Evolutionary conservation across 2,329 filamentous ascomycete genomes (phyloP).

Genomic region (Acrodontium crateriforme): DNA sequence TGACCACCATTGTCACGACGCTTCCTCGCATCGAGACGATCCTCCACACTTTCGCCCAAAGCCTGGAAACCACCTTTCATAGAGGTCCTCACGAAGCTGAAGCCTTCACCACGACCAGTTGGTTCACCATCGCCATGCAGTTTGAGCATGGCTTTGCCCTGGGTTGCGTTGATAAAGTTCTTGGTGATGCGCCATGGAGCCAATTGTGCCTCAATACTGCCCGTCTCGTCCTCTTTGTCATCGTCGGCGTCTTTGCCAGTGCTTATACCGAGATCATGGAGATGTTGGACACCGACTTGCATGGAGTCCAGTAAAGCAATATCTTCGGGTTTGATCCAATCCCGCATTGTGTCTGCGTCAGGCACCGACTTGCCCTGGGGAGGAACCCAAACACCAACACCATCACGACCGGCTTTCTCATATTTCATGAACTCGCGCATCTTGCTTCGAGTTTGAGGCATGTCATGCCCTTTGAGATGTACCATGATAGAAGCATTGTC

Average conservation of each 20-base stretch:
- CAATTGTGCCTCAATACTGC: constrained; percentile 74
- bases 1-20: constrained; percentile 64
- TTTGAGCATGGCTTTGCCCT: constrained; percentile 92
- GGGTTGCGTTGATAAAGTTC: constrained; percentile 86
- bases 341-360: constrained; percentile 65
- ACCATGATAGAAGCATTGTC: constrained; percentile 48
- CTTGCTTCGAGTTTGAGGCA: constrained; percentile 91
- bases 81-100: constrained; percentile 93
- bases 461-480: constrained; percentile 83
- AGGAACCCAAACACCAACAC: constrained; percentile 65
- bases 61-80: constrained; percentile 98
- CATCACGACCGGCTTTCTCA: constrained; percentile 65
- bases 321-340: constrained; percentile 89
- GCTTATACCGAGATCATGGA: constrained; percentile 82
- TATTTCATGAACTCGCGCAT: constrained; percentile 93
- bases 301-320: constrained; percentile 90
- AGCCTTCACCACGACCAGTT: constrained; percentile 81
- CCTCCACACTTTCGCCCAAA: constrained; percentile 74
- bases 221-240: constrained; percentile 50
- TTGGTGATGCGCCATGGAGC: constrained; percentile 95
- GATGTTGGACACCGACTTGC: constrained; percentile 84
- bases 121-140: constrained; percentile 91
- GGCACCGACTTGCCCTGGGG: constrained; percentile 59
- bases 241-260: constrained; percentile 48
- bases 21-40: constrained; percentile 68